phyloP scores from a whole-genome alignment of 441 rosid genomes.

The Bocquillonia castaneifolia region DNA sequence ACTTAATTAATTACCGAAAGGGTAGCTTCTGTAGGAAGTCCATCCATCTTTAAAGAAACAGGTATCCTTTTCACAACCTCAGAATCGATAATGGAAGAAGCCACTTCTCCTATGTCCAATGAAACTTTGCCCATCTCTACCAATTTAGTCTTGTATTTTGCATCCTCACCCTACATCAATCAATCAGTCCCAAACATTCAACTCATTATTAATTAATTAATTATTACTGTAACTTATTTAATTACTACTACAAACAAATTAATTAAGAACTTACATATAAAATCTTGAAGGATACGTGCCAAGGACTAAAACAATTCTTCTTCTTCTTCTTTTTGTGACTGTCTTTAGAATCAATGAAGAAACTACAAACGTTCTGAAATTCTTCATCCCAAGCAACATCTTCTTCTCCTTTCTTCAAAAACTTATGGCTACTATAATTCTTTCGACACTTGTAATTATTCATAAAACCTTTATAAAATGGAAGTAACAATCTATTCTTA shows the following conservation, averaged over 20 bases:
- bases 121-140: conserved; percentile 27
- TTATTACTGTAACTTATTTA: not conserved
- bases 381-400: conserved; percentile 43
- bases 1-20: conserved; percentile 29
- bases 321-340: conserved; percentile 1
- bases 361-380: conserved; percentile 32
- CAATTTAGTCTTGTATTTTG: conserved; percentile 24
- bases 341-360: conserved; percentile 22
- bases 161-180: conserved; percentile 27
- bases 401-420: conserved; percentile 9
- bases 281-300: conserved; percentile 35
- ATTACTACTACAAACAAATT: no score
- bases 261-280: conserved; percentile 32
- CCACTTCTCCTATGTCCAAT: conserved; percentile 33
- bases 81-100: conserved; percentile 25
- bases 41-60: conserved; percentile 28
- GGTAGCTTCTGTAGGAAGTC: conserved; percentile 23
- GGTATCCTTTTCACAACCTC: conserved; percentile 30
- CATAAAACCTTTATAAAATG: conserved; percentile 21
- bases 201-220: not conserved
- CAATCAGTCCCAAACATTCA: not conserved
- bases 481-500: conserved; percentile 12
- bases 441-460: conserved; percentile 7
- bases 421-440: conserved; percentile 21
- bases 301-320: conserved; percentile 19